Base-by-base conservation (phyloP, 2,329 filamentous ascomycete species). In the Sodiomyces alkalinus region DNA sequence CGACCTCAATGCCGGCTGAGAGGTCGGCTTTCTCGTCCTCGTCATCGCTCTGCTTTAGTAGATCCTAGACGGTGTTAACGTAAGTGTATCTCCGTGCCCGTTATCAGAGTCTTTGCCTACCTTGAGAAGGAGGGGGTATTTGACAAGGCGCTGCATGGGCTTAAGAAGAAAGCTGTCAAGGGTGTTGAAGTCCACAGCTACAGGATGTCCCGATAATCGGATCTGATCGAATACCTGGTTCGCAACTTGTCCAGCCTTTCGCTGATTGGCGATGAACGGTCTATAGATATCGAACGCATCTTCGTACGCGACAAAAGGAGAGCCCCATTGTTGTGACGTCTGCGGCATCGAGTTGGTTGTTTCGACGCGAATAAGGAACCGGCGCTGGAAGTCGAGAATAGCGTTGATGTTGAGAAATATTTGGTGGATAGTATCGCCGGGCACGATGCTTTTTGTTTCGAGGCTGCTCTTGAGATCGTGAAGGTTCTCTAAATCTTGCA, bases 361-460 rank as follows among this genome's bases (percentile, higher is more conserved):
- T 56, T 98, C 90, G 37, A 98, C 81, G 31, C 85, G 78, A 44
- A 98, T 96, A 26, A 98, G 62, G 45, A 98, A 96, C 17, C 86
- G 74, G 37, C 92, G 77, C 48, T 96, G 87, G 48, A 94, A 93
- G 52, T 98, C 90, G 29, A 98, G 67, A 26, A 98, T 80, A 17
- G 80, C 74, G 49, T 96, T 93, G 46, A 96, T 74, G 53, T 98
- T 98, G 36, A 96, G 65, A 55, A 98, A 98, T 37, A 98, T 94
- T 46, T 86, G 75, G 55, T 96, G 86, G 14, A 93, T 77, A 7
- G 78, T 72, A 48, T 98, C 90, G 30, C 90, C 87, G 2, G 82
- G 80, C 38, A 96, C 74, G 20, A 83, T 73, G 20, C 85, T 85
- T 39, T 78, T 85, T 47, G 92, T 80, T 42, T 94, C 85, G 31